Evolutionary conservation across 2,329 filamentous ascomycete species (phyloP).

Genomic region (Lachnellula cervina): DNA sequence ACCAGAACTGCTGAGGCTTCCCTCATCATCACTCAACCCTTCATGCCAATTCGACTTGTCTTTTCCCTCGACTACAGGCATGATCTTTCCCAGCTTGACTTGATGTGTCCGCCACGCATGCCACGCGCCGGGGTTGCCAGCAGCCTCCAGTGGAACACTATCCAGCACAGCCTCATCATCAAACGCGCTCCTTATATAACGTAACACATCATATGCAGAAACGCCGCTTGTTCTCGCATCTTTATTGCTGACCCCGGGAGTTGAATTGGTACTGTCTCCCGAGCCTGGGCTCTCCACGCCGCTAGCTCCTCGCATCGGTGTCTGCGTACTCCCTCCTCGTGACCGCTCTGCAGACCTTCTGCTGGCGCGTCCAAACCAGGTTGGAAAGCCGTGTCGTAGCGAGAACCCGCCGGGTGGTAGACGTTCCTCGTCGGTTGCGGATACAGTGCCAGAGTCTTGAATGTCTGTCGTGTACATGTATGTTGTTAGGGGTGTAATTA

Average conservation of each 20-base stretch:
- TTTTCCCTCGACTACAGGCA: conserved; percentile 2
- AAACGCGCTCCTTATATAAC: conserved; percentile 80
- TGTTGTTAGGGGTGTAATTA: conserved; percentile 88
- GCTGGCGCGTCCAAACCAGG: conserved; percentile 70
- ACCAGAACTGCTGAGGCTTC: conserved; percentile 4
- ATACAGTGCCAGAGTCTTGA: conserved; percentile 70
- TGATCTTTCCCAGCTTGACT: conserved; percentile 42
- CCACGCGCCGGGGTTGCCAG: conserved; percentile 88
- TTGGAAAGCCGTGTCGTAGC: conserved; percentile 81
- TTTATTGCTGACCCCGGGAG: conserved; percentile 4
- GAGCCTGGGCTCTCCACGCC: conserved; percentile 17
- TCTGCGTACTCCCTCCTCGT: conserved; percentile 13
- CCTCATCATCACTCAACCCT: conserved; percentile 13
- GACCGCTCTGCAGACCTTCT: conserved; percentile 37
- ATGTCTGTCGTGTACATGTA: conserved; percentile 85
- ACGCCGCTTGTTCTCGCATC: conserved; percentile 11
- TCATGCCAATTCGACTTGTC: conserved; percentile 12
- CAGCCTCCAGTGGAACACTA: conserved; percentile 70
- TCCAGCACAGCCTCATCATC: conserved; percentile 74
- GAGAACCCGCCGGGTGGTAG: conserved; percentile 88
- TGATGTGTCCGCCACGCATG: conserved; percentile 83
- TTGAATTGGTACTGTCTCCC: background rate
- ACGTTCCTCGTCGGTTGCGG: conserved; percentile 75
- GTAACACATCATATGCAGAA: conserved; percentile 63
- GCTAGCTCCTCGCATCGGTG: conserved; percentile 21